Conservation (phyloP, 352 stramenopile species). For the Phytopythium ostracodes region DNA sequence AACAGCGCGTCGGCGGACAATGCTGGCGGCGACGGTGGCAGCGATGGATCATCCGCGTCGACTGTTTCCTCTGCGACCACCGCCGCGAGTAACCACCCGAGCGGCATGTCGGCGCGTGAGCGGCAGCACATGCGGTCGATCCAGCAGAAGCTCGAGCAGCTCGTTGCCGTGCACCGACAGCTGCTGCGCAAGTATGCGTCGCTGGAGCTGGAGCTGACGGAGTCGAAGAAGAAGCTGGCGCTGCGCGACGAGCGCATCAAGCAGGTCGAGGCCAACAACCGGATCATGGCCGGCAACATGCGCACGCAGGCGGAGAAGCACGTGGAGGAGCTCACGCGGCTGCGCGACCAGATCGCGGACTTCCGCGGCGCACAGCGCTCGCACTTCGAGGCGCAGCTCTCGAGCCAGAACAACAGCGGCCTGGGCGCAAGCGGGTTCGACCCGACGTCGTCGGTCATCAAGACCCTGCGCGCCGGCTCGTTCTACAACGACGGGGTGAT, state of each 20-base stretch:
- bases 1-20: not conserved
- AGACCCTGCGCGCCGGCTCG: slow-evolving; percentile 61
- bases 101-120: slow-evolving; percentile 74
- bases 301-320: slow-evolving; percentile 86
- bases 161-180: slow-evolving; percentile 88
- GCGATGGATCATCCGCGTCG: slow-evolving; percentile 13
- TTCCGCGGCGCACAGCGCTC: slow-evolving; percentile 74
- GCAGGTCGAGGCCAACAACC: slow-evolving; percentile 85
- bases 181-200: slow-evolving; percentile 89
- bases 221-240: slow-evolving; percentile 87
- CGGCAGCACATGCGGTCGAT: slow-evolving; percentile 87
- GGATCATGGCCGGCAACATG: slow-evolving; percentile 87
- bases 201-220: slow-evolving; percentile 82
- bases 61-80: slow-evolving; percentile 3
- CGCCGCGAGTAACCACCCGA: slow-evolving; percentile 25
- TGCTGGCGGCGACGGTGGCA: slow-evolving; percentile 16
- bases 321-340: slow-evolving; percentile 80
- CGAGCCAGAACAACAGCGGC: slow-evolving; percentile 21
- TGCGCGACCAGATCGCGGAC: slow-evolving; percentile 83
- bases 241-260: slow-evolving; percentile 89
- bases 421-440: slow-evolving; percentile 21
- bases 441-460: slow-evolving; percentile 34
- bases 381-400: slow-evolving; percentile 68
- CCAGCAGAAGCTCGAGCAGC: slow-evolving; percentile 89
- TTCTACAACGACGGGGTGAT: slow-evolving; percentile 70